Conservation (phyloP, 1,284 basidiomycete genomes). For the Erythrobasidium hasegawianum region DNA sequence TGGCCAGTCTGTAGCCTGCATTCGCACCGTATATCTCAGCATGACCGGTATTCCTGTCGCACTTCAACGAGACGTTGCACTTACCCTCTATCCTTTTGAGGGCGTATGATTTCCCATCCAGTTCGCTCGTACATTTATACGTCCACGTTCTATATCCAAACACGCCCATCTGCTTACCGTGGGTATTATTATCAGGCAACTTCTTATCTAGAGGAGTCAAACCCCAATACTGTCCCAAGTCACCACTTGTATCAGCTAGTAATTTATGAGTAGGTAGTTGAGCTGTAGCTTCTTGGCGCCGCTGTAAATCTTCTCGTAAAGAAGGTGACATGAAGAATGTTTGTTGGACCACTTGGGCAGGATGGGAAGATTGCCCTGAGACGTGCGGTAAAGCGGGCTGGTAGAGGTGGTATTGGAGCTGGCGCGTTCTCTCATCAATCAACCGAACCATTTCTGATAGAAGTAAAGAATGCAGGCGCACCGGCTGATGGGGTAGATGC, state of each 20-base stretch:
- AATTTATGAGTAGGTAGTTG: constrained; percentile 16
- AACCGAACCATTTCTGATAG: no score
- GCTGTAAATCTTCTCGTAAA: constrained; percentile 73
- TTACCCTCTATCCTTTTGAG: constrained; percentile 30
- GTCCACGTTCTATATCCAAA: constrained; percentile 38
- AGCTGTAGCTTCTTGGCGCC: constrained; percentile 64
- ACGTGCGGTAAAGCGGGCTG: constrained; percentile 60
- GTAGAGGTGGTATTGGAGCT: constrained; percentile 84
- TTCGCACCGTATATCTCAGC: no score
- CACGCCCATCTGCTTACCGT: constrained; percentile 4
- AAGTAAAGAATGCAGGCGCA: no score
- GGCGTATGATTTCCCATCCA: constrained; percentile 84
- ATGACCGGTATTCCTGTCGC: no score
- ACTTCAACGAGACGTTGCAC: no score
- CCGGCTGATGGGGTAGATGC: constrained; percentile 24
- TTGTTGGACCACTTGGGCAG: constrained; percentile 48
- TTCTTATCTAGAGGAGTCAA: constrained; percentile 40
- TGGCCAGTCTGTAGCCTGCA: constrained; percentile 72
- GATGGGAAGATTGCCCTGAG: constrained; percentile 48
- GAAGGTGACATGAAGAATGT: constrained; percentile 66
- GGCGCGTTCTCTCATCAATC: no score
- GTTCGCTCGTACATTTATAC: constrained; percentile 54
- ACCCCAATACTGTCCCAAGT: constrained; percentile 38
- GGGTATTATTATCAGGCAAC: constrained; percentile 10
- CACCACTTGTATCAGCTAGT: constrained; percentile 6